These are phyloP conservation scores for Trichosanthes cucumerina DNA, from an alignment of 306 rosid genomes.

Conservation along the genomic window DNA sequence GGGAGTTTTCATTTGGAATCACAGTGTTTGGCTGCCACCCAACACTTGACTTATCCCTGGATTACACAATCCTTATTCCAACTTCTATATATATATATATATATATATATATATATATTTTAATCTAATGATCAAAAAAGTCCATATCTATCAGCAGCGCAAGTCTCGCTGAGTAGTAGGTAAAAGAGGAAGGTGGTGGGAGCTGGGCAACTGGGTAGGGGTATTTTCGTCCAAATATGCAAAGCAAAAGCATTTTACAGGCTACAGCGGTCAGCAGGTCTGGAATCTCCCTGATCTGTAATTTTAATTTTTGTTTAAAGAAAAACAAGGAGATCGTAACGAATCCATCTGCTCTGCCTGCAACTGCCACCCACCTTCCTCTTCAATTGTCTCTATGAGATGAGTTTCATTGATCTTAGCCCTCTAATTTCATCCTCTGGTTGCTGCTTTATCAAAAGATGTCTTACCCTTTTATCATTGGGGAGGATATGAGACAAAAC, in stretches of 20 bases:
- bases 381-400: too few relatives aligned
- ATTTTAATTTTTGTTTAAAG: background rate
- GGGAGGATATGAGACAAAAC: background rate
- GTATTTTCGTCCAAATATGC: background rate
- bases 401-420: background rate
- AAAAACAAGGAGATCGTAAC: background rate
- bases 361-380: background rate
- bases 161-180: background rate
- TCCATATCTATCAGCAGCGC: background rate
- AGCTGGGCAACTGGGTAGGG: background rate
- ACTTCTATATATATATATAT: too few relatives aligned
- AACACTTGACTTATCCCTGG: background rate
- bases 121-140: background rate
- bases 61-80: background rate
- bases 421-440: background rate
- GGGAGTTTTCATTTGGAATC: conserved; percentile 4
- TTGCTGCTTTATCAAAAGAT: too few relatives aligned
- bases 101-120: too few relatives aligned
- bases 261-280: background rate
- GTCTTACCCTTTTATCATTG: background rate
- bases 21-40: conserved; percentile 1
- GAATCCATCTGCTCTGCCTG: background rate
- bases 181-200: background rate
- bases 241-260: background rate
- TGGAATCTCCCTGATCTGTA: background rate